Conservation (phyloP, 768 basidiomycete genomes). For the Panus rudis region DNA sequence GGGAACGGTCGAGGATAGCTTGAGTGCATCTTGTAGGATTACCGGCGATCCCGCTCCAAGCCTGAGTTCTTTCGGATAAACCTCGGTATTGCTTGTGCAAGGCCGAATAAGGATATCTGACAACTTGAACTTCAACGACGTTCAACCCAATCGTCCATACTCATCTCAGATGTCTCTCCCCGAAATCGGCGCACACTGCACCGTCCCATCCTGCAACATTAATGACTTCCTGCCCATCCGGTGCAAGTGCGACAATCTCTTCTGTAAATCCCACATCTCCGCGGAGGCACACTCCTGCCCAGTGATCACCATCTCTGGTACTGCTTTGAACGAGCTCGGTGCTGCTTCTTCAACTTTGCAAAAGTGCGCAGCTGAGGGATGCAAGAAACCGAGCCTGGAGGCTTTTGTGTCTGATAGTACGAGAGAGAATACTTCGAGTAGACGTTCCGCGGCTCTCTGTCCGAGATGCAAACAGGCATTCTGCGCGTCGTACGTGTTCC, state of each 20-base stretch:
- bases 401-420: slow-evolving; percentile 26
- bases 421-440: slow-evolving; percentile 13
- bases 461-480: slow-evolving; percentile 47
- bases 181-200: slow-evolving; percentile 57
- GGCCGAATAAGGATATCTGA: too few relatives aligned
- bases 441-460: slow-evolving; percentile 36
- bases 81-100: too few relatives aligned
- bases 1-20: not conserved
- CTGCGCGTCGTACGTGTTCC: slow-evolving; percentile 50
- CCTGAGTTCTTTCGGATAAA: too few relatives aligned
- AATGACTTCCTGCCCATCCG: slow-evolving; percentile 75
- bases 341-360: slow-evolving; percentile 27
- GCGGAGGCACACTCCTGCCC: slow-evolving; percentile 57
- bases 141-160: too few relatives aligned
- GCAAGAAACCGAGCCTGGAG: slow-evolving; percentile 49
- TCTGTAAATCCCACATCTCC: slow-evolving; percentile 58
- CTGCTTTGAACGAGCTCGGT: not conserved
- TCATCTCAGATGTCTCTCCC: not conserved
- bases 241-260: slow-evolving; percentile 53
- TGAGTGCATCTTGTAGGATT: too few relatives aligned
- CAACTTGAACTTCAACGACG: too few relatives aligned
- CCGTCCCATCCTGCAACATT: slow-evolving; percentile 47
- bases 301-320: slow-evolving; percentile 4
- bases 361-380: slow-evolving; percentile 45
- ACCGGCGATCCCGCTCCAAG: too few relatives aligned